Conservation (phyloP, 306 rosid species). For the Mimosa pudica region DNA sequence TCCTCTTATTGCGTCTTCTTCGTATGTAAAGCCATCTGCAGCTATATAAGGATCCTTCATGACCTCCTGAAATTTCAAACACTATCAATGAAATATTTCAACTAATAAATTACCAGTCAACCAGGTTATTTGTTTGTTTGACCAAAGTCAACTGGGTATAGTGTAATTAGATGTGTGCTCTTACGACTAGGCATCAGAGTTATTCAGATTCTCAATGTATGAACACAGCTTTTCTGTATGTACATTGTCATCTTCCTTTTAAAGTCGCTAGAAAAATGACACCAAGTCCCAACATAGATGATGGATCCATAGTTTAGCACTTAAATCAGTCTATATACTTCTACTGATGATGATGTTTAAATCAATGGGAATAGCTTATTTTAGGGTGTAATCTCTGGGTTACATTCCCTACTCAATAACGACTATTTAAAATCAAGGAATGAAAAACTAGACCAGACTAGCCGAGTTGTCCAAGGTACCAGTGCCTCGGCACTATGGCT, state of each 20-base stretch:
- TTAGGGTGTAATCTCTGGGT: neutral
- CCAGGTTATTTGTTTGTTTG: neutral
- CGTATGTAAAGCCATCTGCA: constrained; percentile 96
- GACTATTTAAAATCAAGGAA: neutral
- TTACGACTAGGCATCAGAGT: neutral
- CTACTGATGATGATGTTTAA: neutral
- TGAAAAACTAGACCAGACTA: no score
- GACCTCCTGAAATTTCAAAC: constrained; percentile 74
- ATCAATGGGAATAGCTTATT: neutral
- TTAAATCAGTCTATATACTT: neutral
- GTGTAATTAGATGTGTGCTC: neutral
- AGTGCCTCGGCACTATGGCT: no score
- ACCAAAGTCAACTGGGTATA: no score
- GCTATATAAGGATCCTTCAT: constrained; percentile 92
- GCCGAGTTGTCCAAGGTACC: no score
- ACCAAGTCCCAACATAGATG: neutral
- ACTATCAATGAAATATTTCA: neutral
- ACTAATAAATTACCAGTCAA: neutral
- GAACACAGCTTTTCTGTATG: neutral
- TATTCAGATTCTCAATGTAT: neutral
- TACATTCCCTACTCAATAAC: neutral
- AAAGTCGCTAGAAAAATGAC: neutral
- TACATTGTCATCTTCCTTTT: neutral
- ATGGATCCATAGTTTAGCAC: neutral
- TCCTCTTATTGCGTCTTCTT: constrained; percentile 84